A percentile compares a stretch with the other conserved stretches of the same genome.
These are phyloP conservation scores for thale cress (Arabidopsis thaliana) DNA, from an alignment of 345 rosid species.

Conservation along the genomic window TAIR10.1 NC_003070.9:29998001-29998500, in stretches of 20 bases:
- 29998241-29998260: constrained; percentile 96
- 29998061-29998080: constrained; percentile 52
- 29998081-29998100: constrained; percentile 49
- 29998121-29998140: constrained; percentile 62
- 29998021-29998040: constrained; percentile 86
- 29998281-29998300: constrained; percentile 59
- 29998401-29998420: constrained; percentile 58
- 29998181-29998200: constrained; percentile 79
- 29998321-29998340: constrained; percentile 67
- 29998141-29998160: constrained; percentile 69
- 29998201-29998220: constrained; percentile 66
- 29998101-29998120: constrained; percentile 59
- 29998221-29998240: constrained; percentile 95
- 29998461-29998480: constrained; percentile 56
- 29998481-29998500: constrained; percentile 64
- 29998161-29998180: constrained; percentile 60
- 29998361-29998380: constrained; percentile 39
- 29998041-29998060: constrained; percentile 79
- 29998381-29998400: constrained; percentile 44
- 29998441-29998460: constrained; percentile 57
- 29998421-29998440: constrained; percentile 61
- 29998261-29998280: constrained; percentile 75
- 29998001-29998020: constrained; percentile 67
- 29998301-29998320: constrained; percentile 79
- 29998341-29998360: constrained; percentile 56